Evolutionary conservation across 768 basidiomycete genomes (phyloP), one percentile per base, ranked within the genome.

Genomic region (Boletus bicolor): DNA sequence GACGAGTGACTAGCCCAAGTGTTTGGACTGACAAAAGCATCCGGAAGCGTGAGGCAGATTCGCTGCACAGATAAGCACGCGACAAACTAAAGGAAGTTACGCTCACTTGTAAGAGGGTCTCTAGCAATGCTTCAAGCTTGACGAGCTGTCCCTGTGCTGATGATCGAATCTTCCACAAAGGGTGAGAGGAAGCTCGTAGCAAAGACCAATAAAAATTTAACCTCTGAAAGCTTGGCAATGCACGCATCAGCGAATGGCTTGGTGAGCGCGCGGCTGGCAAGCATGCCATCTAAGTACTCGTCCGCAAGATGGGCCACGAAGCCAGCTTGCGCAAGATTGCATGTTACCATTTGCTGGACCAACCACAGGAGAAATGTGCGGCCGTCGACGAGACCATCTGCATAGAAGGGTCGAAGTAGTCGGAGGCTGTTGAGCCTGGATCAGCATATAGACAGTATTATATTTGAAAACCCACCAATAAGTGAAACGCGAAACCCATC

Each of bases 311-410:
- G 80, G 28, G 80, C 82, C 12, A 92, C 72, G 65, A 93, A 92
- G 4, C 85, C 86, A 14, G 83, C 82, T 72, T 93, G 91, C 3
- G 91, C 90, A 28, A 92, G 79, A 66, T 92, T 93, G 64, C 86
- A 91, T 4, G 75, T 77, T n/a, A 69, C 66, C 81, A 89, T 84
- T 65, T 91, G 89, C 54, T 87, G 83, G 19, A 89, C 85, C 26
- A 93, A 75, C 91, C 91, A 93, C 14, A 78, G 72, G 7, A 93
- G 78, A 69, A 92, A 91, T 0, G 87, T 85, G 38, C 79, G 79
- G 61, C 84, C 84, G 61, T 93, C 91, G 14, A 93, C 86, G 15
- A 93, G 76, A 26, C 89, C 87, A 67, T 93, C 19, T 19, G 19
- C 19, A 19, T 19, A 19, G 19, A 91, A 91, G 3, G 84, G 82